A percentile compares a stretch with the other conserved stretches of the same genome.
These are phyloP conservation scores for Ambrosiella beaveri DNA, from an alignment of 2,329 filamentous ascomycete species.

Conservation along the genomic window DNA sequence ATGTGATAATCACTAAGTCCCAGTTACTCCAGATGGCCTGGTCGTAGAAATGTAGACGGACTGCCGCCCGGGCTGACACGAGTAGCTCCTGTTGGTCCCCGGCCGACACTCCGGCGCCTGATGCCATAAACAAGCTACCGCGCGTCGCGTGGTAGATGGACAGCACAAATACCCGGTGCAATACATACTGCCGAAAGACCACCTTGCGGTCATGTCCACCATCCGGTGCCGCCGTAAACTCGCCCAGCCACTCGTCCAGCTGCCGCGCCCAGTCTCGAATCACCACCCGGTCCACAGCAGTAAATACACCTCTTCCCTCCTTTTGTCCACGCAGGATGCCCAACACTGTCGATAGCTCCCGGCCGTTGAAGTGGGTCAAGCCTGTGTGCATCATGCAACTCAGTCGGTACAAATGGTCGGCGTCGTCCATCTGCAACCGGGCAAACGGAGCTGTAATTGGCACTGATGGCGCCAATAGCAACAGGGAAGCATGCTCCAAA, in stretches of 20 bases:
- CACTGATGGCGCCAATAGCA: slow-evolving; percentile 25
- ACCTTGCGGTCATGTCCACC: slow-evolving; percentile 4
- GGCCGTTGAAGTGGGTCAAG: slow-evolving; percentile 25
- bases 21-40: slow-evolving; percentile 27
- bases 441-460: slow-evolving; percentile 24
- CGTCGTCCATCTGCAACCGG: slow-evolving; percentile 21
- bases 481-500: slow-evolving; percentile 26
- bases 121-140: slow-evolving; percentile 20
- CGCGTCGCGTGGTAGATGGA: slow-evolving; percentile 25
- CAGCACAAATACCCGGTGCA: slow-evolving; percentile 25
- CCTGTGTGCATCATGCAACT: slow-evolving; percentile 29
- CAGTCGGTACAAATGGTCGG: slow-evolving; percentile 25
- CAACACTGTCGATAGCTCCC: slow-evolving; percentile 27
- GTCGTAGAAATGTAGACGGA: slow-evolving; percentile 25
- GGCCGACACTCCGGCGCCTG: slow-evolving; percentile 21
- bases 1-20: slow-evolving; percentile 28
- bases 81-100: slow-evolving; percentile 25
- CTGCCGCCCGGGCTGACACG: slow-evolving; percentile 24
- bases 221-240: slow-evolving; percentile 19
- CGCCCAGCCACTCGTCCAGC: slow-evolving; percentile 26
- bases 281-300: slow-evolving; percentile 23
- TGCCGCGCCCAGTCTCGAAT: slow-evolving; percentile 26
- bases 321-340: slow-evolving; percentile 23
- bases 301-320: slow-evolving; percentile 27
- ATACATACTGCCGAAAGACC: slow-evolving; percentile 20